Evolutionary conservation across 2,329 filamentous ascomycete genomes (phyloP), one percentile per base, ranked within the genome.

Genomic region (Beauveria brongniartii): DNA sequence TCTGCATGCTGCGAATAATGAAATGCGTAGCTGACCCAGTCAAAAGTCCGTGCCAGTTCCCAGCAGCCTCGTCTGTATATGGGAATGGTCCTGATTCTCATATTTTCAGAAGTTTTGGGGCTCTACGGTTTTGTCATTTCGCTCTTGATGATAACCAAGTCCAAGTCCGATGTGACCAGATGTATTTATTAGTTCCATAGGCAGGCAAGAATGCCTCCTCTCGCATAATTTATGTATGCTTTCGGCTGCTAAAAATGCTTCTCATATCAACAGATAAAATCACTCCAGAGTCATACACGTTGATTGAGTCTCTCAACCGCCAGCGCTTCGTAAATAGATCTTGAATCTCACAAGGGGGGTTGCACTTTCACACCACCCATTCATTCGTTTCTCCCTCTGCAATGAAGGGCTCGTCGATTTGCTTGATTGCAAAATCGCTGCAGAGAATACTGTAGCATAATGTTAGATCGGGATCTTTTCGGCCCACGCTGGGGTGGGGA

Each of bases 321-420:
- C 48, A 12, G 40, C 28, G 57, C 48, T 46, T 26, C 20, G 41
- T 47, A 47, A 26, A 59, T 55, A 44, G 16, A 51, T 41, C 55
- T 51, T 50, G 22, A 8, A 26, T 28, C 43, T 48, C 20, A 16
- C 20, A 20, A n/a, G 14, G 34, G 3, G 24, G 22, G 3, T n/a
- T 18, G 10, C 26, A 20, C 28, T 41, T 22, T 75, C 74, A 89
- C 64, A 89, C 73, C 56, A 84, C 86, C 94, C 94, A 99, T 69
- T 96, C 92, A 61, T 87, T 84, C 64, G 78, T 71, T 92, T 83
- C 68, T 97, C 93, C 24, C 82, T 80, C 5, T 81, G 77, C 41
- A 61, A 97, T 84, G 71, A 99, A 97, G 1, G 94, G 92, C 76
- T 96, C 91, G 68, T 97, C 91, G 62, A 99, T 91, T 69, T 90